phyloP scores from a whole-genome alignment of 2,329 filamentous ascomycete genomes.

The Penicillium sp. region DNA sequence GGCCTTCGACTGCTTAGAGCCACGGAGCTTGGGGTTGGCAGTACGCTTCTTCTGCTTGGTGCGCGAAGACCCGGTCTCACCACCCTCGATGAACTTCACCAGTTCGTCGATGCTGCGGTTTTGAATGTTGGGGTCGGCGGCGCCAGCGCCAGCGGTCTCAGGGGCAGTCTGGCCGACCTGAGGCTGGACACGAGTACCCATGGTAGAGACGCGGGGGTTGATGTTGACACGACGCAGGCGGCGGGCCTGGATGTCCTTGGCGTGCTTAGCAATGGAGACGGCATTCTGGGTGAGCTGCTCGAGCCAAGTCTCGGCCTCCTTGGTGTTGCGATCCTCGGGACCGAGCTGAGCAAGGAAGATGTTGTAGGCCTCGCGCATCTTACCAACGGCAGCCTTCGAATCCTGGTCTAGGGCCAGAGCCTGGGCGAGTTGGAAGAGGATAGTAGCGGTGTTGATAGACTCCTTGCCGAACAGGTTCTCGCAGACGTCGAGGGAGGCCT shows the following conservation, averaged over 20 bases:
- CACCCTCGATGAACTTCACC: constrained; percentile 89
- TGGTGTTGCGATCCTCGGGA: constrained; percentile 92
- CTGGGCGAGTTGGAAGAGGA: constrained; percentile 96
- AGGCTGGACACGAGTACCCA: constrained; percentile 65
- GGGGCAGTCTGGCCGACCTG: constrained; percentile 64
- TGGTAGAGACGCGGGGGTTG: constrained; percentile 59
- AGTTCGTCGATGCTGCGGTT: constrained; percentile 89
- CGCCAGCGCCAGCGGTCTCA: constrained; percentile 49
- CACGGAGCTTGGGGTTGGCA: constrained; percentile 50
- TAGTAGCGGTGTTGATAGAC: constrained; percentile 89
- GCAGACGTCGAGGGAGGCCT: constrained; percentile 85
- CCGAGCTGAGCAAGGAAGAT: constrained; percentile 90
- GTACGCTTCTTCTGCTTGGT: constrained; percentile 52
- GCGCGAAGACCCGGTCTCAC: constrained; percentile 45
- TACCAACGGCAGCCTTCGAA: constrained; percentile 84
- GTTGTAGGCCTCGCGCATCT: constrained; percentile 96
- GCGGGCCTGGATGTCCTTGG: constrained; percentile 80
- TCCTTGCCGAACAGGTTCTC: constrained; percentile 87
- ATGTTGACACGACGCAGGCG: constrained; percentile 74
- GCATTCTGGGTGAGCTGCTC: constrained; percentile 96
- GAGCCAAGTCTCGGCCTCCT: constrained; percentile 95
- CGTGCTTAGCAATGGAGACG: constrained; percentile 90
- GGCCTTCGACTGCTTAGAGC: constrained; percentile 45
- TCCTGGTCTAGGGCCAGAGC: constrained; percentile 95
- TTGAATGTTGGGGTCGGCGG: constrained; percentile 59